Evolutionary conservation across 495 filamentous ascomycete genomes (phyloP).

Genomic region (Neurospora sp.): DNA sequence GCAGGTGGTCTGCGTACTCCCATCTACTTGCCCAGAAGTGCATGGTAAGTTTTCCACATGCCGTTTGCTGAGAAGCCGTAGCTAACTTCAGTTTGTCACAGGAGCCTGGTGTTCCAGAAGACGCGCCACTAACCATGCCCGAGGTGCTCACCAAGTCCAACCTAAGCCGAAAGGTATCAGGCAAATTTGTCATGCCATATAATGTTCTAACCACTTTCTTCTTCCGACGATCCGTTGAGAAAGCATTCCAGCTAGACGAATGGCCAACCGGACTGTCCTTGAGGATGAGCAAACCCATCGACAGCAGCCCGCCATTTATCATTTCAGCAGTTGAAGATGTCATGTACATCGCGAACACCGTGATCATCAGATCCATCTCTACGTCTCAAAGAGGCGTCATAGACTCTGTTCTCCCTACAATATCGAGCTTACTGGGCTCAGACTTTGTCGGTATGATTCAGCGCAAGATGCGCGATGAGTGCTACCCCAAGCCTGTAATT

Average conservation of each 20-base stretch:
- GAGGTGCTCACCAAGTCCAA: conserved; percentile 63
- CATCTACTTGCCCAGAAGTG: conserved; percentile 82
- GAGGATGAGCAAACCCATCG: conserved; percentile 55
- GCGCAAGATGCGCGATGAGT: conserved; percentile 92
- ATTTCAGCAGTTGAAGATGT: conserved; percentile 95
- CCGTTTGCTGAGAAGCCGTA: conserved; percentile 3
- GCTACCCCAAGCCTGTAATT: conserved; percentile 65
- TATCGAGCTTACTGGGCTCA: conserved; percentile 76
- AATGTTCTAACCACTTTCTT: conserved; percentile 89
- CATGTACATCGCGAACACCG: conserved; percentile 96
- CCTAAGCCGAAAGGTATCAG: conserved; percentile 62
- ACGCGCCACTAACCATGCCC: conserved; percentile 48
- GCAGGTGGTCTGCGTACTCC: conserved; percentile 84
- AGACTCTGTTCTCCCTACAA: conserved; percentile 63
- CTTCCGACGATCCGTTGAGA: conserved; percentile 90
- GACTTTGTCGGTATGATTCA: conserved; percentile 98
- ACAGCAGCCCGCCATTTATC: conserved; percentile 74
- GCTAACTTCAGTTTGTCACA: conserved; percentile 17
- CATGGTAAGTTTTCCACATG: conserved; percentile 42
- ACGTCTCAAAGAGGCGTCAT: conserved; percentile 73
- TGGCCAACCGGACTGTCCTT: conserved; percentile 70
- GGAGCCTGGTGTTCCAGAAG: conserved; percentile 33
- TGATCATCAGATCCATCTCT: conserved; percentile 72
- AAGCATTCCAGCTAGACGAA: conserved; percentile 97
- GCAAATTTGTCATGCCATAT: conserved; percentile 65